Evolutionary conservation across 1,284 basidiomycete genomes (phyloP), one percentile per base, ranked within the genome.

Genomic region (Agroathelia rolfsii): DNA sequence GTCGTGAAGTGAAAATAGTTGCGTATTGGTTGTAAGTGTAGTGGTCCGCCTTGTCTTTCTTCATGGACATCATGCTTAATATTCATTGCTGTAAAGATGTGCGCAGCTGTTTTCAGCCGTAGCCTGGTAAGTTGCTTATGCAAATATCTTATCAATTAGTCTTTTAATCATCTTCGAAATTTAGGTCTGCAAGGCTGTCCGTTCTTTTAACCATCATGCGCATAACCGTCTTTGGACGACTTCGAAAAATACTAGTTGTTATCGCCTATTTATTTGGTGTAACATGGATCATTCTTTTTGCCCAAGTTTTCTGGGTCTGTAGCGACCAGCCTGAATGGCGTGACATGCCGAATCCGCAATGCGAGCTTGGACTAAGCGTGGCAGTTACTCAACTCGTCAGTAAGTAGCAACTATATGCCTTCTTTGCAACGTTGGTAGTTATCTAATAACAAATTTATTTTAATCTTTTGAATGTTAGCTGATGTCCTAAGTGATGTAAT

Each of bases 401-500:
- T 27, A 27, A 15, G 6, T 13, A n/a, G 16, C 16, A 6, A 15
- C n/a, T n/a, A n/a, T n/a, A n/a, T n/a, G n/a, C n/a, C n/a, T 27
- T 27, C 25, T 12, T 12, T 27, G 8, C 6, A 13, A 6, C 25
- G 12, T 6, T 27, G 16, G 25, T 6, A 12, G 12, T 13, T 6
- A 15, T 13, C 16, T 6, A 12, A n/a, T 27, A 15, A 27, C 16
- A 24, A 9, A 8, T n/a, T 24, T n/a, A 8, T n/a, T 9, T 24
- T n/a, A n/a, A 9, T n/a, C 22, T 24, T 24, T 24, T 24, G 22
- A 8, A 27, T n/a, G 12, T 15, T 28, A 44, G 49, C 43, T 12
- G 47, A 49, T 26, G 40, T 46, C 10, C 8, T 45, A 5, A 41
- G 39, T 37, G 49, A 49, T 25, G 24, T 36, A 5, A 47, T 49